Percentiles rank a stretch among this genome's conserved stretches.
These are phyloP conservation scores for Chytriomyces hyalinus DNA, from an alignment of 192 early-diverging fungal genomes.

Conservation along the genomic window DNA sequence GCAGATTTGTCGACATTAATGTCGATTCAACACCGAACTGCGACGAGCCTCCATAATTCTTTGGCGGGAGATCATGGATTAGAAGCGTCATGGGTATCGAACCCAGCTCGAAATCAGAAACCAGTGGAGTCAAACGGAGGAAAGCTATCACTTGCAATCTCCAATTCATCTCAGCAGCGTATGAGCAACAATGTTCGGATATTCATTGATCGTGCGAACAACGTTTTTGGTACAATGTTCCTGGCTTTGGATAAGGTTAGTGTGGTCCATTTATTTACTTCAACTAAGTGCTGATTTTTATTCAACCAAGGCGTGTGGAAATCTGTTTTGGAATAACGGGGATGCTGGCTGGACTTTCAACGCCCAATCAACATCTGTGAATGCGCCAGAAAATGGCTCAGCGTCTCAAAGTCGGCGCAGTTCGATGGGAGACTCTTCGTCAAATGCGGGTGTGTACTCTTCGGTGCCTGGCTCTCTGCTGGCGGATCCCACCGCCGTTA, in stretches of 20 bases:
- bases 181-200: constrained; percentile 72
- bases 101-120: too few relatives aligned
- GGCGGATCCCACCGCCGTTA: background rate
- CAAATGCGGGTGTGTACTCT: too few relatives aligned
- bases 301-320: constrained; percentile 38
- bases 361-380: background rate
- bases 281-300: constrained; percentile 56
- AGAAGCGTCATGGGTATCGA: constrained; percentile 27
- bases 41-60: constrained; percentile 8
- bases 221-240: constrained; percentile 64
- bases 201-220: constrained; percentile 70
- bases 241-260: constrained; percentile 62
- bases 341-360: constrained; percentile 1
- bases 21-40: constrained; percentile 19
- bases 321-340: constrained; percentile 32
- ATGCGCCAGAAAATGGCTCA: background rate
- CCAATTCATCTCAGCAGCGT: constrained; percentile 58
- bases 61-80: constrained; percentile 20
- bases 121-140: background rate
- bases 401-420: background rate
- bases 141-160: constrained; percentile 31
- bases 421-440: too few relatives aligned
- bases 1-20: constrained; percentile 15
- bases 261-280: constrained; percentile 3
- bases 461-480: background rate